These are phyloP conservation scores for Fremontodendron californicum DNA, from an alignment of 345 rosid species.

Conservation along the genomic window DNA sequence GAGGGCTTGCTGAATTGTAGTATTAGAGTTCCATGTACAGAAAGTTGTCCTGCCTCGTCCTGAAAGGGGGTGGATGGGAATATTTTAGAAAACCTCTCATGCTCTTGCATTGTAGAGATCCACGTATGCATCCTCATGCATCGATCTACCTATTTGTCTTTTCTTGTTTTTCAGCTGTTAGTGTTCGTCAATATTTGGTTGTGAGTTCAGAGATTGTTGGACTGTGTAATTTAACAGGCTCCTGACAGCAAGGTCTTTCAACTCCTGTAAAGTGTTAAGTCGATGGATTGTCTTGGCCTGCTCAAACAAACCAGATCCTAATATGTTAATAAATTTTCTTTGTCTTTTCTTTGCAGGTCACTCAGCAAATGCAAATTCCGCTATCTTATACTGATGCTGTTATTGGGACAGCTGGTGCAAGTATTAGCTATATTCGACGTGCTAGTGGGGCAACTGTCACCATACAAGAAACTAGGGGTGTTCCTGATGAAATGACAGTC, in stretches of 20 bases:
- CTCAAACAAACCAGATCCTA: background rate
- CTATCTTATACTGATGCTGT: no score
- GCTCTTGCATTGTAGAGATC: background rate
- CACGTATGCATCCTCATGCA: background rate
- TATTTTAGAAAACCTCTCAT: background rate
- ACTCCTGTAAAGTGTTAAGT: background rate
- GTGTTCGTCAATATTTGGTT: background rate
- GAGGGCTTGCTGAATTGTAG: background rate
- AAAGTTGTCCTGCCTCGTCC: background rate
- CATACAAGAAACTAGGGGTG: conserved; percentile 92
- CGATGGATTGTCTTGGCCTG: background rate
- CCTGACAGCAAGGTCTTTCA: background rate
- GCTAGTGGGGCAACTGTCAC: conserved; percentile 97
- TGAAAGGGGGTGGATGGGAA: background rate
- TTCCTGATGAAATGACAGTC: no score
- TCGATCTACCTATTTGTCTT: background rate
- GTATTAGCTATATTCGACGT: conserved; percentile 92
- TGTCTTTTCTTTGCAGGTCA: conserved; percentile 39
- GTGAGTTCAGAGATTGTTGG: background rate
- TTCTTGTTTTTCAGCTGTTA: background rate
- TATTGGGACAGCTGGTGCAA: conserved; percentile 94
- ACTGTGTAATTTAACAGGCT: background rate
- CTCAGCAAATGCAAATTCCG: no score
- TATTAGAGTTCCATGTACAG: background rate
- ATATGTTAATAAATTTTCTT: conserved; percentile 1